Conservation (phyloP, 306 rosid species). For the Sesbania bispinosa region DNA sequence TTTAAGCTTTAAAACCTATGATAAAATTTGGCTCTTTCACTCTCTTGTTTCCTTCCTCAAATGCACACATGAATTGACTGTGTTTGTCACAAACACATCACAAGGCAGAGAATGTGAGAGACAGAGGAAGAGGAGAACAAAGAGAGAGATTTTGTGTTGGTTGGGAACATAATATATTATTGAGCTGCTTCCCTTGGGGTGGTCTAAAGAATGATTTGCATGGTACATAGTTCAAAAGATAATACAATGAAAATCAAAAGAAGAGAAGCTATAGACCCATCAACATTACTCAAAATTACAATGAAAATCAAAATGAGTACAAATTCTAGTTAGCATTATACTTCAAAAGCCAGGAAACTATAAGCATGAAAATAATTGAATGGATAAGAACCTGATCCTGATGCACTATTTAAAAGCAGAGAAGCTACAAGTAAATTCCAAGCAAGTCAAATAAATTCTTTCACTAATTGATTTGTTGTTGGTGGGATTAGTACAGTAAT, state of each 20-base stretch:
- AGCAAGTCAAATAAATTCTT: slow-evolving; percentile 35
- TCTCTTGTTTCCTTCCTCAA: background rate
- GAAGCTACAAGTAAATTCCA: slow-evolving; percentile 34
- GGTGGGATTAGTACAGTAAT: background rate
- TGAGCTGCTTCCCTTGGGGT: slow-evolving; percentile 9
- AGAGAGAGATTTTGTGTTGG: background rate
- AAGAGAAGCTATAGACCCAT: slow-evolving; percentile 18
- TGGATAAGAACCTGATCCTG: slow-evolving; percentile 63
- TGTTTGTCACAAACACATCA: background rate
- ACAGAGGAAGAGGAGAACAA: background rate
- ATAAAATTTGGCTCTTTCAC: background rate
- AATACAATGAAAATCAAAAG: too few species aligned
- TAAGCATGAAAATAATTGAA: slow-evolving; percentile 35
- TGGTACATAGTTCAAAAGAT: slow-evolving; percentile 5
- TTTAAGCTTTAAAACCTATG: background rate
- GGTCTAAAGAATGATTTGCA: slow-evolving; percentile 21
- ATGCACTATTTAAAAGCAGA: slow-evolving; percentile 39
- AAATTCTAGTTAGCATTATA: slow-evolving; percentile 33
- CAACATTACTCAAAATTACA: background rate
- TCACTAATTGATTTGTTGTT: background rate
- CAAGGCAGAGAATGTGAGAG: background rate
- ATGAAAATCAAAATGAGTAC: background rate
- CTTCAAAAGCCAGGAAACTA: slow-evolving; percentile 23
- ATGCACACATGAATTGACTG: too few species aligned
- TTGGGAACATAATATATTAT: slow-evolving; percentile 1